Evolutionary conservation across 2,329 filamentous ascomycete genomes (phyloP).

Genomic region (Fusarium pininemorale): DNA sequence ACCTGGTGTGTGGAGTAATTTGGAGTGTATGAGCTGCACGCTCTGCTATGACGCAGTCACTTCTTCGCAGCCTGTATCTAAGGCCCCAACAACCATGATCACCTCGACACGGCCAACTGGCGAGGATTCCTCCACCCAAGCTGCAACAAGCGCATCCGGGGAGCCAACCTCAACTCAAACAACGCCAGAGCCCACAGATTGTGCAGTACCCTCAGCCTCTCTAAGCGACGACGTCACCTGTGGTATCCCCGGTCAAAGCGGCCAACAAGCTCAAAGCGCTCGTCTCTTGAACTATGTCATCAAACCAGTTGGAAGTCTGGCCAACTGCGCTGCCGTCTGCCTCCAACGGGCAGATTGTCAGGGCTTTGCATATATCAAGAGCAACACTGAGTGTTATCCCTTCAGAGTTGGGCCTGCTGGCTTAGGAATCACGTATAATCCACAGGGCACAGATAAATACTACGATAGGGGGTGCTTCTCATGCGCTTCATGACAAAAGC

Average conservation of each 20-base stretch:
- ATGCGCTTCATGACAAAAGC: conserved; percentile 3
- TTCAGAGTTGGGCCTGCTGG: conserved; percentile 9
- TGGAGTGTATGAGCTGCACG: conserved; percentile 19
- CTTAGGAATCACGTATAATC: conserved; percentile 20
- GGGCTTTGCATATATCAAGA: conserved; percentile 24
- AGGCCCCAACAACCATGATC: conserved; percentile 10
- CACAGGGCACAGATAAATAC: conserved; percentile 2
- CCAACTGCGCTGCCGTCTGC: conserved; percentile 23
- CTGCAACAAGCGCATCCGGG: not conserved
- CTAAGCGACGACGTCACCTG: conserved; percentile 25
- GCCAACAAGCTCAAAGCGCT: conserved; percentile 22
- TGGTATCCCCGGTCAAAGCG: conserved; percentile 22
- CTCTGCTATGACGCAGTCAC: conserved; percentile 1
- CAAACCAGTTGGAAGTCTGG: conserved; percentile 27
- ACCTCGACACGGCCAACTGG: conserved; percentile 13
- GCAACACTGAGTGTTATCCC: conserved; percentile 15
- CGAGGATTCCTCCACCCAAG: not conserved
- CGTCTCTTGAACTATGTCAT: conserved; percentile 11
- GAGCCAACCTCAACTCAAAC: not conserved
- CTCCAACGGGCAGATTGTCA: conserved; percentile 19
- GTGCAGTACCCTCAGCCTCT: conserved; percentile 10
- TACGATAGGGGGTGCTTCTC: conserved; percentile 32
- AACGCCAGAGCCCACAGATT: conserved; percentile 7
- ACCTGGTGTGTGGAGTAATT: conserved; percentile 9
- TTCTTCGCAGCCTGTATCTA: not conserved